Conservation (phyloP, 495 filamentous ascomycete species). For the Rhypophila decipiens region DNA sequence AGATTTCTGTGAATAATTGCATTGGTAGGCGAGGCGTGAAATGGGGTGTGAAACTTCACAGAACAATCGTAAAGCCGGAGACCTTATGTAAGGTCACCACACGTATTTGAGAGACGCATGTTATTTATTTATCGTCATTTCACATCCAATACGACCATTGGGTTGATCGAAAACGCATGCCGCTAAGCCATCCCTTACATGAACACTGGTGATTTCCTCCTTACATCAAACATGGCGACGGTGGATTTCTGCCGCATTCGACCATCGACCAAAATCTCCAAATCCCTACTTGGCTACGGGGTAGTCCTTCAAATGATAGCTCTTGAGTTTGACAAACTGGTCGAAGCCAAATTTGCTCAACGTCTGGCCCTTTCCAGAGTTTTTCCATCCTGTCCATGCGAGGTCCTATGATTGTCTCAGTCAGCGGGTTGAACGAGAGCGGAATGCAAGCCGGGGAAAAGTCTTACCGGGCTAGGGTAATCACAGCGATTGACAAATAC, state of each 20-base stretch:
- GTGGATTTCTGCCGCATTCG: too few relatives aligned
- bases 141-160: too few relatives aligned
- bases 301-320: slow-evolving; percentile 87
- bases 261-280: slow-evolving; percentile 16
- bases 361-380: slow-evolving; percentile 84
- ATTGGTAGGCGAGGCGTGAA: slow-evolving; percentile 4
- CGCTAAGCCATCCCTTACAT: too few relatives aligned
- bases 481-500: slow-evolving; percentile 96
- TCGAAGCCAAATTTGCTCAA: slow-evolving; percentile 88
- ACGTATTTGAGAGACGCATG: too few relatives aligned
- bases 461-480: slow-evolving; percentile 81
- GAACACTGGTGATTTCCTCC: slow-evolving; percentile 18
- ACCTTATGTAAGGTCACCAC: too few relatives aligned
- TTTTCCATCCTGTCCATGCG: slow-evolving; percentile 98
- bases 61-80: too few relatives aligned
- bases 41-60: too few relatives aligned
- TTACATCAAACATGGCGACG: slow-evolving; percentile 7
- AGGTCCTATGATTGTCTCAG: slow-evolving; percentile 58
- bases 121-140: too few relatives aligned
- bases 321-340: slow-evolving; percentile 93
- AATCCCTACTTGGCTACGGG: slow-evolving; percentile 54
- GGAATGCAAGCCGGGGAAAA: not conserved
- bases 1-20: slow-evolving; percentile 1
- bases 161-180: too few relatives aligned
- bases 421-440: slow-evolving; percentile 3